Evolutionary conservation across 179 eudicot genomes (phyloP).

Genomic region (Pouteria campechiana): DNA sequence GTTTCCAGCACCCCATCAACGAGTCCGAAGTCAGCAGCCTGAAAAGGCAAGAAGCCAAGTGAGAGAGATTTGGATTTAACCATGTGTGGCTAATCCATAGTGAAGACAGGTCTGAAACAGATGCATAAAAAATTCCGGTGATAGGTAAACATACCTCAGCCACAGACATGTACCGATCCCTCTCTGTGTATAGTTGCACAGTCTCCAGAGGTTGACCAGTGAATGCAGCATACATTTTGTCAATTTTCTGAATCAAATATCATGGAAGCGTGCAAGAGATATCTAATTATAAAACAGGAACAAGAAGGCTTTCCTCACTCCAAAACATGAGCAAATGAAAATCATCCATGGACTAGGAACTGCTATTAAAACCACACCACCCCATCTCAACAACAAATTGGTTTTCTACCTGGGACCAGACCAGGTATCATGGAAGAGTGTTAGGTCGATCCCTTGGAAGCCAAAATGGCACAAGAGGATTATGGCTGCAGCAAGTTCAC

Average conservation of each 20-base stretch:
- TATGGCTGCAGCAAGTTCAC: too few species aligned
- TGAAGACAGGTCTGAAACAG: not conserved
- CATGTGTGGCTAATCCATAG: not conserved
- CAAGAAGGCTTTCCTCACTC: too few species aligned
- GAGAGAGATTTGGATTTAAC: not conserved
- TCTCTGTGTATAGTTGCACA: constrained; percentile 69
- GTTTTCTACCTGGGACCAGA: too few species aligned
- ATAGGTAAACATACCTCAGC: constrained; percentile 51
- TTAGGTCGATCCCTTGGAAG: too few species aligned
- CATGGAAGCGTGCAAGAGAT: too few species aligned
- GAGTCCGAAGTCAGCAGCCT: constrained; percentile 92
- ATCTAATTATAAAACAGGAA: too few species aligned
- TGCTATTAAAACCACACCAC: too few species aligned
- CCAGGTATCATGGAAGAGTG: too few species aligned
- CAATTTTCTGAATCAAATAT: constrained; percentile 61
- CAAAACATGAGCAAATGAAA: too few species aligned
- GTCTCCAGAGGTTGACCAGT: constrained; percentile 80
- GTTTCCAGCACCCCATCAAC: constrained; percentile 74
- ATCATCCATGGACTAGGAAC: too few species aligned
- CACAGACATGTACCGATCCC: constrained; percentile 71
- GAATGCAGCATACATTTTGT: constrained; percentile 70
- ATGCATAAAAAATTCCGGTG: not conserved
- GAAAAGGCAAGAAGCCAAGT: constrained; percentile 8
- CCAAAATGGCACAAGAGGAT: too few species aligned
- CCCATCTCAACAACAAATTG: too few species aligned